Conservation (phyloP, 2,329 filamentous ascomycete species). For the Zelopaecilomyces penicillatus region DNA sequence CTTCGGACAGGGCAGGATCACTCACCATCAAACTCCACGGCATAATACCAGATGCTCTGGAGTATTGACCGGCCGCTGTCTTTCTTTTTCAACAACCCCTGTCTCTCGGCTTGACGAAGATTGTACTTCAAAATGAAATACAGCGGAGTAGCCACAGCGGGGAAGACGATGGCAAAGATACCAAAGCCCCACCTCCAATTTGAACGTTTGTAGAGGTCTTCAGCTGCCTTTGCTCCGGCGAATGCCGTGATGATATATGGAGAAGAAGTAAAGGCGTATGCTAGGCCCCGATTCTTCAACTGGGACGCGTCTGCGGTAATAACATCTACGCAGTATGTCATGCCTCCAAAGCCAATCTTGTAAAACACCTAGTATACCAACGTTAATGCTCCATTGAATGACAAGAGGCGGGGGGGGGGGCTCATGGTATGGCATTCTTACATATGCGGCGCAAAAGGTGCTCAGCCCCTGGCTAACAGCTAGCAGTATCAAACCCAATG, state of each 20-base stretch:
- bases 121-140: slow-evolving; percentile 45
- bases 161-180: slow-evolving; percentile 51
- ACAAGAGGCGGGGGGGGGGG: too few relatives aligned
- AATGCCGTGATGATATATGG: slow-evolving; percentile 40
- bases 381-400: background rate
- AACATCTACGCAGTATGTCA: slow-evolving; percentile 55
- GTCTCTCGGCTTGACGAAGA: slow-evolving; percentile 45
- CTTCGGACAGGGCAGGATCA: background rate
- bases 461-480: slow-evolving; percentile 40
- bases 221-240: slow-evolving; percentile 27
- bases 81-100: slow-evolving; percentile 31
- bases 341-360: slow-evolving; percentile 49
- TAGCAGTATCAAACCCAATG: slow-evolving; percentile 49
- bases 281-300: slow-evolving; percentile 28
- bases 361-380: slow-evolving; percentile 44
- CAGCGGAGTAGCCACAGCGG: slow-evolving; percentile 44
- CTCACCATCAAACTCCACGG: slow-evolving; percentile 49
- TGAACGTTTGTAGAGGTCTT: slow-evolving; percentile 20
- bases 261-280: slow-evolving; percentile 30
- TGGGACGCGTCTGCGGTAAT: slow-evolving; percentile 55
- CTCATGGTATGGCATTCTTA: slow-evolving; percentile 8
- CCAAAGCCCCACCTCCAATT: slow-evolving; percentile 42
- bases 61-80: slow-evolving; percentile 34
- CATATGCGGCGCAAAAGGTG: slow-evolving; percentile 43
- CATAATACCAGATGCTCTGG: slow-evolving; percentile 41